Evolutionary conservation across 2,329 filamentous ascomycete genomes (phyloP).

Genomic region (Monilinia polystroma): DNA sequence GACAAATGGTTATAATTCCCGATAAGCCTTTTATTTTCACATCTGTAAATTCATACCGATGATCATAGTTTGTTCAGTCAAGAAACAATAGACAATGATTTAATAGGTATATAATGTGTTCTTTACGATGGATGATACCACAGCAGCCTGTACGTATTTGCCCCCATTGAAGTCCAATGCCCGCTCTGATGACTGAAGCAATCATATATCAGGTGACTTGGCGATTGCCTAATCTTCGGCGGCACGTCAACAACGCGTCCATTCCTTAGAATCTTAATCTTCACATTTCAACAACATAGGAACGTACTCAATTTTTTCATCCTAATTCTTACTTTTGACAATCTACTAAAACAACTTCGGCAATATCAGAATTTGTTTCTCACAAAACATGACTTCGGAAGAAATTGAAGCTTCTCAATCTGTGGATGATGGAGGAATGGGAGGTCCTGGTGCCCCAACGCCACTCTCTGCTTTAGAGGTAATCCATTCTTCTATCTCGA

Average conservation of each 20-base stretch:
- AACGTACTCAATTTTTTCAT: neutral
- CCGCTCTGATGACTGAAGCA: neutral
- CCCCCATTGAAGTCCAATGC: no score
- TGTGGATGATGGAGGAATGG: slow-evolving; percentile 69
- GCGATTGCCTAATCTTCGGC: slow-evolving; percentile 17
- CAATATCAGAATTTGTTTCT: neutral
- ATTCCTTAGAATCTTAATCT: neutral
- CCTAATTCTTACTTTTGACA: neutral
- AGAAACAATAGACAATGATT: no score
- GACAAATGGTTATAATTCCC: no score
- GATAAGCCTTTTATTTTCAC: no score
- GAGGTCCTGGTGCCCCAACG: slow-evolving; percentile 90
- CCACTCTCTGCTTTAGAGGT: slow-evolving; percentile 85
- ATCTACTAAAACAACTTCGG: neutral
- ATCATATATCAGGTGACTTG: slow-evolving; percentile 8
- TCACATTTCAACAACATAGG: neutral
- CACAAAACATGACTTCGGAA: slow-evolving; percentile 36
- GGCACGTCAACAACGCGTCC: slow-evolving; percentile 20
- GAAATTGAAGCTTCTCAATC: slow-evolving; percentile 63
- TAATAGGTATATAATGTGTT: no score
- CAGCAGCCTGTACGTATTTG: no score
- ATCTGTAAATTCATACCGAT: no score
- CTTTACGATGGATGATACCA: no score
- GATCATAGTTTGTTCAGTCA: no score
- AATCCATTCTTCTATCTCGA: slow-evolving; percentile 30